These are phyloP conservation scores for Paramecium primaurelia DNA, from an alignment of 73 alveolate species.

Conservation along the genomic window DNA sequence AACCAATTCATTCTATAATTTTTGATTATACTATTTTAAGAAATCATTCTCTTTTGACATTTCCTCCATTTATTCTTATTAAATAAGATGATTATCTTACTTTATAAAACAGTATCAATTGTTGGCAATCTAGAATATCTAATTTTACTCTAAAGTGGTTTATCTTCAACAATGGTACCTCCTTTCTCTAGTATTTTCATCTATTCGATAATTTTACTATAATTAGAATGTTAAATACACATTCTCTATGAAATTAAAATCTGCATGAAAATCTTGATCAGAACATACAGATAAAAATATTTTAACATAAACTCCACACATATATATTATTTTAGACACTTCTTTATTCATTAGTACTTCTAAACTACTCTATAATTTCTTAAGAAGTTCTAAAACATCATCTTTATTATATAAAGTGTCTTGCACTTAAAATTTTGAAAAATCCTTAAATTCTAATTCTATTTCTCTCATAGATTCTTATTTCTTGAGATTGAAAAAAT, in stretches of 20 bases:
- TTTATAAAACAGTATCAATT: neutral
- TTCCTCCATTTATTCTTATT: neutral
- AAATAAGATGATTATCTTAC: neutral
- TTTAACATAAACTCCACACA: constrained; percentile 39
- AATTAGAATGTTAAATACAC: neutral
- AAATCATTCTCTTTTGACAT: neutral
- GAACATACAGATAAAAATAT: constrained; percentile 7
- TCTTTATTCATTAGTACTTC: neutral
- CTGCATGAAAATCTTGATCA: constrained; percentile 48
- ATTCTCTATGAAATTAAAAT: constrained; percentile 44
- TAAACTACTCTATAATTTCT: neutral
- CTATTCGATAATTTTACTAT: neutral
- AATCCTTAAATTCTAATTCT: constrained; percentile 7
- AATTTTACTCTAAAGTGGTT: neutral
- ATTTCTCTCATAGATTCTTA: neutral
- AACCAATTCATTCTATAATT: constrained; percentile 7
- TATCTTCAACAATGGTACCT: neutral
- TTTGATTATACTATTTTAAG: constrained; percentile 6
- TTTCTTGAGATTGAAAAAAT: constrained; percentile 17
- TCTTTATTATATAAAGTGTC: constrained; percentile 20
- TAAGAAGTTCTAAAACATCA: constrained; percentile 14
- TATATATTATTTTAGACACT: constrained; percentile 15
- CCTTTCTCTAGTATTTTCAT: constrained; percentile 41
- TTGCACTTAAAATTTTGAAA: neutral
- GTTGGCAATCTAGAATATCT: constrained; percentile 26